These are phyloP conservation scores for Datisca glomerata DNA, from an alignment of 306 rosid genomes.

Conservation along the genomic window DNA sequence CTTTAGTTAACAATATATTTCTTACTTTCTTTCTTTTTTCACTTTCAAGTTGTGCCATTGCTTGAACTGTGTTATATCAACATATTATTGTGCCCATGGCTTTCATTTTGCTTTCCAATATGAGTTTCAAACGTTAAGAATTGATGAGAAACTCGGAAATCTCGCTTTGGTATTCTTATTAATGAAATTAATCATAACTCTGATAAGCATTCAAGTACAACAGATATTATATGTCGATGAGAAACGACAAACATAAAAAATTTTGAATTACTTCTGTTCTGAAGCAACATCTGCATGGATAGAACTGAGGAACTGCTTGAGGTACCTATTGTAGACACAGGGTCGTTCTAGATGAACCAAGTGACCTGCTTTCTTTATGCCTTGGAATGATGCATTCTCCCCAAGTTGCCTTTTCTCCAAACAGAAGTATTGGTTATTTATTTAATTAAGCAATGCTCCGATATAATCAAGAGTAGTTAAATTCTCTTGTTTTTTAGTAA, in stretches of 20 bases:
- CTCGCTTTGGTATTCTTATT: no score
- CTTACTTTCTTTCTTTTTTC: conserved; percentile 3
- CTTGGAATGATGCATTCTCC: conserved; percentile 27
- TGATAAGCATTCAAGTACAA: no score
- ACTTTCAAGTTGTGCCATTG: not conserved
- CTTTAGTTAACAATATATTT: conserved; percentile 30
- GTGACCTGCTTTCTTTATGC: conserved; percentile 48
- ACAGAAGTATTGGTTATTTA: no score
- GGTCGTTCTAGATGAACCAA: conserved; percentile 67
- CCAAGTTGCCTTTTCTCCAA: conserved; percentile 35
- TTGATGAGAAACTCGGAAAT: no score
- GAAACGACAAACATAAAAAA: no score
- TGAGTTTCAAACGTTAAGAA: no score
- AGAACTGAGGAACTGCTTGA: conserved; percentile 34
- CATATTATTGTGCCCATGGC: no score
- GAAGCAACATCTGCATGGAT: conserved; percentile 7
- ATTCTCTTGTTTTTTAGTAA: not conserved
- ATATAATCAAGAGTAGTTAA: not conserved
- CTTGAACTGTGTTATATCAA: no score
- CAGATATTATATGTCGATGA: no score
- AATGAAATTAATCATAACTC: no score
- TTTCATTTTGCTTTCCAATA: no score
- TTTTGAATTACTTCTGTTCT: conserved; percentile 7
- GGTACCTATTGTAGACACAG: conserved; percentile 30
- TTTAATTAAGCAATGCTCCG: not conserved